phyloP scores from a whole-genome alignment of 805 yeast genomes.

The Candida succiphila region DNA sequence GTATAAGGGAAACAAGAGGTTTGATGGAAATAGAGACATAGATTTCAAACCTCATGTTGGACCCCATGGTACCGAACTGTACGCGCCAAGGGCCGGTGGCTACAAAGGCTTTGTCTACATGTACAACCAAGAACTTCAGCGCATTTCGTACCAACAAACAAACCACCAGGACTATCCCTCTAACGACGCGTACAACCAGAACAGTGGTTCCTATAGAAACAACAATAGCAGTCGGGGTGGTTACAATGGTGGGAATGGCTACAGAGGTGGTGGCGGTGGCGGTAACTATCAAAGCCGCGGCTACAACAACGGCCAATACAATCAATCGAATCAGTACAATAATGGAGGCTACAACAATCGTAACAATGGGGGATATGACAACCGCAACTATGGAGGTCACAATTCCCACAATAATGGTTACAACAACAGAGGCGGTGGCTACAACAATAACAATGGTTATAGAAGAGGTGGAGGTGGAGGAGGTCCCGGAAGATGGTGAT shows the following conservation, averaged over 20 bases:
- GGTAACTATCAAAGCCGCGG: slow-evolving; percentile 6
- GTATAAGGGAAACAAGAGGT: slow-evolving; percentile 19
- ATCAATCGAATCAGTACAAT: slow-evolving; percentile 9
- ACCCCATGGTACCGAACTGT: slow-evolving; percentile 35
- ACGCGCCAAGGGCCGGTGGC: slow-evolving; percentile 41
- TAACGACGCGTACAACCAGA: slow-evolving; percentile 3
- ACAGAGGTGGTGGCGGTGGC: slow-evolving; percentile 11
- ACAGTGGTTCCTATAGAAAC: slow-evolving; percentile 4
- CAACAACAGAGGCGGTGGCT: not conserved
- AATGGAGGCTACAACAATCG: slow-evolving; percentile 5
- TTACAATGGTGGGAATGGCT: slow-evolving; percentile 9
- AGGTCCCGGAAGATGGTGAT: not conserved
- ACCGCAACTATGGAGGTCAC: slow-evolving; percentile 3
- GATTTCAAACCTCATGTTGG: slow-evolving; percentile 37
- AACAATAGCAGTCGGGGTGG: slow-evolving; percentile 6
- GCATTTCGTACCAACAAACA: slow-evolving; percentile 12
- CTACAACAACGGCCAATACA: slow-evolving; percentile 7
- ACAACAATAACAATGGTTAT: slow-evolving; percentile 1
- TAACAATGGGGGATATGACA: slow-evolving; percentile 4
- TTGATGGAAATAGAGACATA: slow-evolving; percentile 13
- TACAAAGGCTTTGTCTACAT: slow-evolving; percentile 32
- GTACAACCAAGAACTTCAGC: slow-evolving; percentile 17
- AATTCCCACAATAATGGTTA: slow-evolving; percentile 2
- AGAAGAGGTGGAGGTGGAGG: slow-evolving; percentile 3
- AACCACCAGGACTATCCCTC: slow-evolving; percentile 6